Evolutionary conservation across 2,329 filamentous ascomycete genomes (phyloP).

Genomic region (Colletotrichum sublineola): DNA sequence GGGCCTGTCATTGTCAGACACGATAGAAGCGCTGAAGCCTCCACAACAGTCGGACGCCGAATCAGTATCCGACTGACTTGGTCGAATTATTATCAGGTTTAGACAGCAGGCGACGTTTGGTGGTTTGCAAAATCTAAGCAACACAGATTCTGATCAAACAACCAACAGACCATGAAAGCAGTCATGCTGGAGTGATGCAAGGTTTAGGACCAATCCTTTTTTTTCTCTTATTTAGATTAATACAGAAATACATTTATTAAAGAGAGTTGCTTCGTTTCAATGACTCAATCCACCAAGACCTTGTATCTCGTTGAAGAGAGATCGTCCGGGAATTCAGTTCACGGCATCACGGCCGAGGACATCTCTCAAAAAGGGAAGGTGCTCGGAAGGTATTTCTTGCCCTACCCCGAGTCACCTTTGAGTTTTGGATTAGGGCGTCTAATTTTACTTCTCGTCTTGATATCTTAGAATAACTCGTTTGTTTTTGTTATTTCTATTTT

Average conservation of each 20-base stretch:
- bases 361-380: neutral
- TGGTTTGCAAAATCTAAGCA: neutral
- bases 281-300: neutral
- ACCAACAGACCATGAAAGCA: neutral
- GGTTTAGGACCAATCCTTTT: too few species aligned
- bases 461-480: neutral
- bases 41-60: too few species aligned
- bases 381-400: neutral
- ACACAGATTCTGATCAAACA: neutral
- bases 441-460: neutral
- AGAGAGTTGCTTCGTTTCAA: neutral
- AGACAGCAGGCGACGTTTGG: neutral
- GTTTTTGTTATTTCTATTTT: neutral
- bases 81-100: too few species aligned
- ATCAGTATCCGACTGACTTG: too few species aligned
- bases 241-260: neutral
- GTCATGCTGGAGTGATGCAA: neutral
- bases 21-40: too few species aligned
- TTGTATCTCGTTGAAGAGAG: neutral
- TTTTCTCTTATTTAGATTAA: too few species aligned
- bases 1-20: too few species aligned
- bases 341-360: neutral
- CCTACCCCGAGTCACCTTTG: neutral
- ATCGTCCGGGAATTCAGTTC: neutral
- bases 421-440: neutral